Evolutionary conservation across 495 filamentous ascomycete species (phyloP).

Genomic region (Xylaria acuta): DNA sequence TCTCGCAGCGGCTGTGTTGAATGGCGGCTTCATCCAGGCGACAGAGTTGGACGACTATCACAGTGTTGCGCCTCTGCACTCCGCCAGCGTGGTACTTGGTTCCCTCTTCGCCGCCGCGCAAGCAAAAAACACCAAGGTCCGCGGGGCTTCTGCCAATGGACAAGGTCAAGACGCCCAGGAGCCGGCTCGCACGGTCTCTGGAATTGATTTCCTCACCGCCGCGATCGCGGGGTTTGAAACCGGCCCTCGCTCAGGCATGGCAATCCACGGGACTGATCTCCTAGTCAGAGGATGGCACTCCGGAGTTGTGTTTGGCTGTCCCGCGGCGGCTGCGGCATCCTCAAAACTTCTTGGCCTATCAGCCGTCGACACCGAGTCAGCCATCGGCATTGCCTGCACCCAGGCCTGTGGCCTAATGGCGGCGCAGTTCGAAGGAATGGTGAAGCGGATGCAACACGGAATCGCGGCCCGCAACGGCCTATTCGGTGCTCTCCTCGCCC

Average conservation of each 20-base stretch:
- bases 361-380: constrained; percentile 42
- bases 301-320: constrained; percentile 52
- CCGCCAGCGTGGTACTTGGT: constrained; percentile 45
- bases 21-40: constrained; percentile 51
- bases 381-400: constrained; percentile 52
- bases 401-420: constrained; percentile 52
- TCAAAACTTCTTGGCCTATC: constrained; percentile 46
- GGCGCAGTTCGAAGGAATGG: constrained; percentile 51
- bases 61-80: constrained; percentile 46
- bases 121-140: constrained; percentile 30
- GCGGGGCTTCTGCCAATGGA: constrained; percentile 24
- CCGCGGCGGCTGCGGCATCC: constrained; percentile 48
- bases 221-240: constrained; percentile 49
- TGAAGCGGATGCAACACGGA: constrained; percentile 56
- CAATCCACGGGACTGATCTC: constrained; percentile 47
- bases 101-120: constrained; percentile 47
- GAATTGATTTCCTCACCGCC: constrained; percentile 43
- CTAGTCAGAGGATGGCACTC: constrained; percentile 53
- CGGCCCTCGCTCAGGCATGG: constrained; percentile 50
- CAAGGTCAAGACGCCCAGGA: background rate
- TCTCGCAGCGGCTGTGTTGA: constrained; percentile 49
- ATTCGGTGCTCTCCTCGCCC: constrained; percentile 48
- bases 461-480: constrained; percentile 55
- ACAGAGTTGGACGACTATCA: constrained; percentile 56
- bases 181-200: constrained; percentile 7